phyloP scores from a whole-genome alignment of 2,329 filamentous ascomycete genomes.

The Ophiostoma sp. region DNA sequence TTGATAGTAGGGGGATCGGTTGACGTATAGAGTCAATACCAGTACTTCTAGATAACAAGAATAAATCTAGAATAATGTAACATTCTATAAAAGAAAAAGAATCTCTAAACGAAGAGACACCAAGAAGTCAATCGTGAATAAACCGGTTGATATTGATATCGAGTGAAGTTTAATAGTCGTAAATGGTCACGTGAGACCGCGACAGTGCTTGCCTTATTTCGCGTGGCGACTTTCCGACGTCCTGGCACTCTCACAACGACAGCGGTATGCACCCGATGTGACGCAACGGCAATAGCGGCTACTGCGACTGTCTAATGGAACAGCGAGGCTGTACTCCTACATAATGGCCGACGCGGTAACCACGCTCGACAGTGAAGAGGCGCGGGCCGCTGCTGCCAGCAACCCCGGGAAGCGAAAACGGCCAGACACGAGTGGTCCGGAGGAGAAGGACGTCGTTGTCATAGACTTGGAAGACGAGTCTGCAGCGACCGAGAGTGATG shows the following conservation, averaged over 20 bases:
- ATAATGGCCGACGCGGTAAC: conserved; percentile 20
- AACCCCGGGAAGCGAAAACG: conserved; percentile 15
- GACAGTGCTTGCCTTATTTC: background rate
- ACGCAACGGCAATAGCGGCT: background rate
- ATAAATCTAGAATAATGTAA: no score
- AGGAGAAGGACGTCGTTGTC: background rate
- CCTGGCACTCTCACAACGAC: background rate
- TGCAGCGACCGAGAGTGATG: background rate
- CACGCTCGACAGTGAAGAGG: background rate
- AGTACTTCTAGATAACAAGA: no score
- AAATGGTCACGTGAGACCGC: conserved; percentile 12
- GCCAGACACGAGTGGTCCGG: background rate
- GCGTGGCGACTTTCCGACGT: background rate
- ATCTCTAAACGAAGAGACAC: background rate
- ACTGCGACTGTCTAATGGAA: background rate
- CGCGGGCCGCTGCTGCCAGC: background rate
- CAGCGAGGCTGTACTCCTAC: background rate
- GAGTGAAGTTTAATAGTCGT: background rate
- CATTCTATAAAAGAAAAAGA: no score
- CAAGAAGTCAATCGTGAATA: background rate
- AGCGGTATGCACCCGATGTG: background rate
- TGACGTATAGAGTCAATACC: no score
- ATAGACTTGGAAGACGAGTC: background rate
- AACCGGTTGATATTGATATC: background rate
- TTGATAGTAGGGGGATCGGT: no score